Base-by-base conservation (phyloP, 495 filamentous ascomycete species). In the Aspergillus coremiiformis region DNA sequence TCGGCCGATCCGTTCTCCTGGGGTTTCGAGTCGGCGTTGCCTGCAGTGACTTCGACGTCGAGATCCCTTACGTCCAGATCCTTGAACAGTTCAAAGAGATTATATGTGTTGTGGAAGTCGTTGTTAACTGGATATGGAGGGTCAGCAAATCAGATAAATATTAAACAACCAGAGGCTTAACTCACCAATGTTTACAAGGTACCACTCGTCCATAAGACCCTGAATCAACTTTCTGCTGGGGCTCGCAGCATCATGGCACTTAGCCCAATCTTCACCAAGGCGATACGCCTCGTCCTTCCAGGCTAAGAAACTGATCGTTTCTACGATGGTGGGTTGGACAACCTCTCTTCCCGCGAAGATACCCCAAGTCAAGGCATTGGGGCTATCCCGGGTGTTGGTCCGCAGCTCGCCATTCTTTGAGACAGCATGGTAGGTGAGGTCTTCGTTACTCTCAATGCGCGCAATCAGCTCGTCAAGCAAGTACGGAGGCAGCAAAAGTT, bases 321-420 rank as follows among this genome's bases (percentile, higher is more conserved):
- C 94, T 42, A 97, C 92, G 54, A 99, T 94, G n/a, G 94, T 99
- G 10, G 94, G 94, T 66, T 99, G 94, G 39, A 99, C 90, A 62
- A 99, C 96, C 68, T 99, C 94, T 64, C 96, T 93, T 29, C 93
- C 93, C 10, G 94, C 91, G 73, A 96, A 99, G 39, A 97, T 95
- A 69, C 94, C 94, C 94, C 94, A 99, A 4, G 94, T 99, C 44
- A 99, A 84, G 10, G 94, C 94, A 60, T 97, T 99, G 21, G 94
- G 94, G 12, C 86, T 89, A 32, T 81, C 82, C 21, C 79, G 80
- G 11, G 87, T 80, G 60, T 97, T 96, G n/a, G 89, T 94, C 60
- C 82, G 80, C 48, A 97, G 76, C 52, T 84, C 80, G 12, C 91
- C 90, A 2, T 75, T 73, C 64, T 87, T 88, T 52, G 85, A 89